Conservation (phyloP, 116 monocot genomes). For the Thalassia testudinum region DNA sequence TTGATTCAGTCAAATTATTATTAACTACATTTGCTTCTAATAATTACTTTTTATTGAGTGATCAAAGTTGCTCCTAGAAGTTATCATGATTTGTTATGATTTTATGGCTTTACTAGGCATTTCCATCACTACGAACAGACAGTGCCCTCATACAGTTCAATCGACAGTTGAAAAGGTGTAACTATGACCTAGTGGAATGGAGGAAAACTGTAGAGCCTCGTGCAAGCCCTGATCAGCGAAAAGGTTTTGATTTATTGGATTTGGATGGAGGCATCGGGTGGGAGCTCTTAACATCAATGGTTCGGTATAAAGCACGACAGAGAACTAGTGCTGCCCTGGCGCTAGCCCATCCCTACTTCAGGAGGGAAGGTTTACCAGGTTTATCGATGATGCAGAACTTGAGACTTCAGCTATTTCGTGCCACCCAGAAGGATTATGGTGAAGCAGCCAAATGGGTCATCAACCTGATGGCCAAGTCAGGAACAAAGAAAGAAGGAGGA, state of each 20-base stretch:
- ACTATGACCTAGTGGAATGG: slow-evolving; percentile 65
- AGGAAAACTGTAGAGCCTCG: slow-evolving; percentile 66
- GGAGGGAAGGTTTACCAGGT: slow-evolving; percentile 60
- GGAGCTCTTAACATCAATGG: slow-evolving; percentile 90
- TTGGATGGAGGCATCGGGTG: slow-evolving; percentile 75
- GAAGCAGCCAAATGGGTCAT: slow-evolving; percentile 80
- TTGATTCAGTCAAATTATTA: too few relatives aligned
- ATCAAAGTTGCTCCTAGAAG: too few relatives aligned
- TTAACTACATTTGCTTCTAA: too few relatives aligned
- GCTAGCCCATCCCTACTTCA: slow-evolving; percentile 89
- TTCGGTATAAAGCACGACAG: slow-evolving; percentile 78
- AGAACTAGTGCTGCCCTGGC: slow-evolving; percentile 85
- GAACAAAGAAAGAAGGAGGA: slow-evolving; percentile 57
- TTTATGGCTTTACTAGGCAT: slow-evolving; percentile 26
- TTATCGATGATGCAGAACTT: slow-evolving; percentile 85
- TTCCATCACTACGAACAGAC: slow-evolving; percentile 64
- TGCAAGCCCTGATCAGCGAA: slow-evolving; percentile 52
- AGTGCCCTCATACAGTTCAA: slow-evolving; percentile 85
- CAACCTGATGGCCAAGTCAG: slow-evolving; percentile 75
- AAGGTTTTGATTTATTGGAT: slow-evolving; percentile 71
- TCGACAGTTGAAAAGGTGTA: slow-evolving; percentile 79
- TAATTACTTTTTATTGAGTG: too few relatives aligned
- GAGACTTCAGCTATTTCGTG: slow-evolving; percentile 64
- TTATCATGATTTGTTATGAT: neutral
- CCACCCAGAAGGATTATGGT: slow-evolving; percentile 85